A percentile compares a stretch with the other conserved stretches of the same genome.
Conservation (phyloP, 805 yeast species). For the Metschnikowia bowlesiae region DNA sequence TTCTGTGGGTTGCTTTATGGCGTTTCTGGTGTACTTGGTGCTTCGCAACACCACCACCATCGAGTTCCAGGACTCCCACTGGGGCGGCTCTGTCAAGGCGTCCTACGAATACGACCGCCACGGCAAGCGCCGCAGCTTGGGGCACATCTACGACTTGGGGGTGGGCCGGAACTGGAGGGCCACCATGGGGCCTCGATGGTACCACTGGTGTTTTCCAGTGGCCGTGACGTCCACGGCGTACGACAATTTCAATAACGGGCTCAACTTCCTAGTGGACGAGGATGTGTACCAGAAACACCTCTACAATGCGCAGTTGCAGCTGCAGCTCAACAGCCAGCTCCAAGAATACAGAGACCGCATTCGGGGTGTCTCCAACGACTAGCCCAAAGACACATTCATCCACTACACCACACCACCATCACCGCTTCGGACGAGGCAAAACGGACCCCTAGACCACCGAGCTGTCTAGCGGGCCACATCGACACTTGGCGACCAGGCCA, state of each 20-base stretch:
- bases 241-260: constrained; percentile 37
- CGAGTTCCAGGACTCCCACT: constrained; percentile 59
- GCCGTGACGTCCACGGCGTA: constrained; percentile 18
- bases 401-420: no score
- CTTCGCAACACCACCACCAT: constrained; percentile 71
- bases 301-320: constrained; percentile 42
- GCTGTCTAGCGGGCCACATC: no score
- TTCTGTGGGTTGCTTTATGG: constrained; percentile 44
- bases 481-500: no score
- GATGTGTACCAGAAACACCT: constrained; percentile 36
- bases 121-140: constrained; percentile 43
- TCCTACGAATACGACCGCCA: constrained; percentile 32
- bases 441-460: no score
- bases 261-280: constrained; percentile 48
- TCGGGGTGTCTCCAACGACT: constrained; percentile 7
- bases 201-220: constrained; percentile 70
- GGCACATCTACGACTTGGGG: constrained; percentile 79
- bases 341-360: constrained; percentile 15
- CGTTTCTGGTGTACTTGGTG: constrained; percentile 56
- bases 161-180: constrained; percentile 53
- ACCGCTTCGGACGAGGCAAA: no score
- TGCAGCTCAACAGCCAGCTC: constrained; percentile 42
- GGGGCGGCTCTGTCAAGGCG: constrained; percentile 38
- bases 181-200: constrained; percentile 67
- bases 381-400: not conserved